These are phyloP conservation scores for Colletotrichum sp. DNA, from an alignment of 2,329 filamentous ascomycete species.

Conservation along the genomic window DNA sequence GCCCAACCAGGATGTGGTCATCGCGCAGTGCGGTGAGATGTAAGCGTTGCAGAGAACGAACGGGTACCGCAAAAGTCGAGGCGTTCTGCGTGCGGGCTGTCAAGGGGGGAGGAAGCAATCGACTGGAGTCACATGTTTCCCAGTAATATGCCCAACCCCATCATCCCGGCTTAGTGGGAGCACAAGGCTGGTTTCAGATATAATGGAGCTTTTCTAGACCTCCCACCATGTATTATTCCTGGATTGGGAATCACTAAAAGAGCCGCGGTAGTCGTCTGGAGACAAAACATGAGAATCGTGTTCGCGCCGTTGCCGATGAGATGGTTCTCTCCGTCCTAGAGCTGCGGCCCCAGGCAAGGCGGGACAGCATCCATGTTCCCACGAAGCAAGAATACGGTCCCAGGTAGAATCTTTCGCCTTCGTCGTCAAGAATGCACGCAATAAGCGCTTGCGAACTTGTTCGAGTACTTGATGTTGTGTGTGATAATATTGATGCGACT, in stretches of 20 bases:
- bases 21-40: constrained; percentile 94
- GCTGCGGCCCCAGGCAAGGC: neutral
- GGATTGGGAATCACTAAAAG: neutral
- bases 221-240: neutral
- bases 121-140: neutral
- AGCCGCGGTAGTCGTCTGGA: neutral
- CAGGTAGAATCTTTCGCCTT: neutral
- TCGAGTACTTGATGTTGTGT: neutral
- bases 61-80: neutral
- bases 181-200: neutral
- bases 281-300: neutral
- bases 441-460: neutral
- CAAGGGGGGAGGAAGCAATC: neutral
- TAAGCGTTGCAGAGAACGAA: constrained; percentile 37
- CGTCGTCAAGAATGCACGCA: neutral
- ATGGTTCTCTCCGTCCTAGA: neutral
- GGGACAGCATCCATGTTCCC: neutral
- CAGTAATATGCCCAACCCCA: neutral
- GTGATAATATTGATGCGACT: neutral
- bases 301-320: neutral
- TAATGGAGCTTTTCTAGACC: neutral
- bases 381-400: neutral
- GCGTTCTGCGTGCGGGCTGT: neutral
- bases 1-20: constrained; percentile 82
- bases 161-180: neutral